Evolutionary conservation across 164 flowering plant species (phyloP).

Genomic region (Sextonia rubra): DNA sequence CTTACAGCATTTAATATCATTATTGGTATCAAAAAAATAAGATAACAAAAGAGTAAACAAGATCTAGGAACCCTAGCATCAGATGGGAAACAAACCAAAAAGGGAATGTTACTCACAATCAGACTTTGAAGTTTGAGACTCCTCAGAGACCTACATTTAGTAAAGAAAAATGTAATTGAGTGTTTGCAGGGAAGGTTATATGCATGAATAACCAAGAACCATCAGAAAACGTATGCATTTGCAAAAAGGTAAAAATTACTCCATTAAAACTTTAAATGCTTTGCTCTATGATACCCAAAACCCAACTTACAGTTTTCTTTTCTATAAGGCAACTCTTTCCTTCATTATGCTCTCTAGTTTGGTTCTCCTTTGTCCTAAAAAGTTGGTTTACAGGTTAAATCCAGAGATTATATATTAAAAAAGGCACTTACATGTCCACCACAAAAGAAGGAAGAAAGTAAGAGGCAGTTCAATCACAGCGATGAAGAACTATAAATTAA

Average conservation of each 20-base stretch:
- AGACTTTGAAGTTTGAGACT: slow-evolving; percentile 27
- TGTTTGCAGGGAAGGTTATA: slow-evolving; percentile 5
- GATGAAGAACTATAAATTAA: neutral
- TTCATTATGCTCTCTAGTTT: slow-evolving; percentile 28
- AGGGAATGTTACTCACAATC: slow-evolving; percentile 43
- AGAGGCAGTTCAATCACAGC: neutral
- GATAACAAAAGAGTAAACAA: neutral
- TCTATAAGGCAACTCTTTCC: slow-evolving; percentile 23
- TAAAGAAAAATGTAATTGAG: neutral
- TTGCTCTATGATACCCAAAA: neutral
- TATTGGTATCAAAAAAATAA: too few species aligned
- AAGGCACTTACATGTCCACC: neutral
- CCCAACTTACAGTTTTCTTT: slow-evolving; percentile 40
- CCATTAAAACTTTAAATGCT: too few species aligned
- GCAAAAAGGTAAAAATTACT: neutral
- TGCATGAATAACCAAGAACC: neutral
- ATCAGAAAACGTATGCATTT: slow-evolving; percentile 1
- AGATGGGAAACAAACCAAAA: neutral
- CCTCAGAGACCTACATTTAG: slow-evolving; percentile 37
- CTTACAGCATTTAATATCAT: neutral
- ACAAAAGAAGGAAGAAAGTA: neutral
- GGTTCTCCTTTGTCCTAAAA: slow-evolving; percentile 42
- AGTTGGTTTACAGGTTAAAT: slow-evolving; percentile 6
- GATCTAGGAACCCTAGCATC: neutral
- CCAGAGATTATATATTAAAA: neutral